Conservation (phyloP, 768 basidiomycete genomes). For the Lactarius deliciosus region DNA sequence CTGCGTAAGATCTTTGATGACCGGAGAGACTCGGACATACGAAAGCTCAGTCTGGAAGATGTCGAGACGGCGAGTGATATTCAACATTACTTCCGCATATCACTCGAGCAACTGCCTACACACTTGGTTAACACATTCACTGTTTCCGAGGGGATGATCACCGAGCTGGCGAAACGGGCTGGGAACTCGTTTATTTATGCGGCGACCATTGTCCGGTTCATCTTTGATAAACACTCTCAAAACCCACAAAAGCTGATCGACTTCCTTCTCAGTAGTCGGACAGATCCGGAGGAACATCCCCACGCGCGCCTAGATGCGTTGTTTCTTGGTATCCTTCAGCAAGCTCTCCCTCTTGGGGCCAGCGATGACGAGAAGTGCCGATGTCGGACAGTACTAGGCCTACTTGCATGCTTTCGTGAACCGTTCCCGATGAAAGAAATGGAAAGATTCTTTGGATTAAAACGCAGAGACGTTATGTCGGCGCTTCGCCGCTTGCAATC, state of each 20-base stretch:
- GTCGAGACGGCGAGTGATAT: neutral
- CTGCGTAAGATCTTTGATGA: neutral
- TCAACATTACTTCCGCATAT: neutral
- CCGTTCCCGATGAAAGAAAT: neutral
- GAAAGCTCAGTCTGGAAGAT: neutral
- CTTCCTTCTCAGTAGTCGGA: neutral
- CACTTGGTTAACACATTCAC: too few species aligned
- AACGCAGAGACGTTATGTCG: neutral
- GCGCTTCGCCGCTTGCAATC: neutral
- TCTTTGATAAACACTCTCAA: neutral
- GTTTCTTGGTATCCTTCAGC: neutral
- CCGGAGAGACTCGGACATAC: neutral
- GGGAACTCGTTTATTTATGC: neutral
- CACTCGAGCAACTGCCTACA: neutral
- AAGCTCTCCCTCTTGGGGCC: neutral
- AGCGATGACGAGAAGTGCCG: neutral
- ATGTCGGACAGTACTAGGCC: neutral
- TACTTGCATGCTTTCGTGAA: neutral
- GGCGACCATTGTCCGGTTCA: neutral
- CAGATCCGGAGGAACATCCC: neutral
- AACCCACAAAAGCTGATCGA: neutral
- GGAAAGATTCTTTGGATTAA: neutral
- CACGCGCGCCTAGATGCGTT: neutral
- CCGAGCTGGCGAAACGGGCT: neutral
- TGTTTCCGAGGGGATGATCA: neutral